Base-by-base conservation (phyloP, 2,329 filamentous ascomycete species). In the Emericellopsis atlantica region DNA sequence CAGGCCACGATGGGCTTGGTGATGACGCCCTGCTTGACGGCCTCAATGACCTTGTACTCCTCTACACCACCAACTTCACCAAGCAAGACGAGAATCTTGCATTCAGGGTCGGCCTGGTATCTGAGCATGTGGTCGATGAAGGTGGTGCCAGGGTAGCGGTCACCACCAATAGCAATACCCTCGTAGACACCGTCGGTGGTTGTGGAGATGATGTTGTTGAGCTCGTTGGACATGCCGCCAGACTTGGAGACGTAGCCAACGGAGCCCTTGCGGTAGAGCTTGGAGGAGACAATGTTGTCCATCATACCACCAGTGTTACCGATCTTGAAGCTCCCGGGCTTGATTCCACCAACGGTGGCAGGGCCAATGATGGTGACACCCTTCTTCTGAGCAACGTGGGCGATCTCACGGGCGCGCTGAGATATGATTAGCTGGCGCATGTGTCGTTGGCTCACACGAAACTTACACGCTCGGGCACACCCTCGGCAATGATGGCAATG, bases 281-380 rank as follows among this genome's bases (percentile, higher is more conserved):
- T 98, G 64, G 92, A 96, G 54, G 92, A 88, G 49, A 98, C 92
- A 58, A 98, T 98, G 79, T 98, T 98, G 79, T 98, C 92, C 92
- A 98, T 98, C 92, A 98, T 98, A 68, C 92, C 92, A 78, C 92
- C 92, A 57, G 92, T 98, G 79, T 98, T 98, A 65, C 92, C 92
- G 51, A 98, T 98, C 80, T 96, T 98, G 84, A 90, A 98, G 64
- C 85, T 86, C 65, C 92, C 92, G 48, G 92, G 92, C 80, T 96
- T 98, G 73, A 98, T 96, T 58, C 92, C 92, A 79, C 92, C 92
- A 48, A 98, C 92, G 43, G 92, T 98, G 55, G 92, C 92, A 49
- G 92, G 92, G 50, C 92, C 92, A 60, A 98, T 95, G 65, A 98
- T 98, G 66, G 89, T 95, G 62, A 98, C 84, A 48, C 90, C 90